Base-by-base conservation (phyloP, 2,329 filamentous ascomycete species). In the Epichloe sp. region DNA sequence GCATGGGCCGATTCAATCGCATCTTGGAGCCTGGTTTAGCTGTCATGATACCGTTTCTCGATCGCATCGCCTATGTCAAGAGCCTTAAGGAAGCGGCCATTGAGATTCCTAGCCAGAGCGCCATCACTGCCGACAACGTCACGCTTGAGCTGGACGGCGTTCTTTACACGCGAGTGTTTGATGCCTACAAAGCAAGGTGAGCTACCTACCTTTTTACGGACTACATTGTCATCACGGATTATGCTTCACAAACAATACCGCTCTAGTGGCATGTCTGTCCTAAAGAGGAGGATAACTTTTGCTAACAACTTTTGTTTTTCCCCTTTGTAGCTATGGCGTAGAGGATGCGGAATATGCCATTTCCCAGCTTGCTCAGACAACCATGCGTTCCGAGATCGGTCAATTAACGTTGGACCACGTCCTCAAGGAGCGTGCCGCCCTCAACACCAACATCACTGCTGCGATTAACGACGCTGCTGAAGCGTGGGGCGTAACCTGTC, bases 271-370 rank as follows among this genome's bases (percentile, higher is more conserved):
- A 43, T 42, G 5, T 21, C 7, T 8, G 17, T 36, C 17, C 11
- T 19, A 15, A 5, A n/a, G 2, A 26, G 5, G n/a, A 5, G 8
- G 10, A 5, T 5, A 31, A 1, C 11, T 4, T 31, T 35, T 34
- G 37, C 37, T 42, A 21, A 46, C 37, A n/a, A 2, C 21, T 5
- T 23, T 23, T 23, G 5, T n/a, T 0, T 23, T 14, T n/a, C 31
- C 21, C 21, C 5, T 17, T 4, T 38, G 5, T 35, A 95, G 89
- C 69, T 98, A 98, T 66, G 93, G 93, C 38, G 93, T 98, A 35
- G 93, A 98, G 71, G 93, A 98, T 65, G 91, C 93, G 55, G 93
- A 98, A 68, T 98, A 98, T 68, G 93, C 93, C 68, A 97, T 98
- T 66, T 93, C 88, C 8, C 93, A 98, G 66, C 83, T 98, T 45